These are phyloP conservation scores for Fomes fomentarius DNA, from an alignment of 1,284 basidiomycete species.

Conservation along the genomic window DNA sequence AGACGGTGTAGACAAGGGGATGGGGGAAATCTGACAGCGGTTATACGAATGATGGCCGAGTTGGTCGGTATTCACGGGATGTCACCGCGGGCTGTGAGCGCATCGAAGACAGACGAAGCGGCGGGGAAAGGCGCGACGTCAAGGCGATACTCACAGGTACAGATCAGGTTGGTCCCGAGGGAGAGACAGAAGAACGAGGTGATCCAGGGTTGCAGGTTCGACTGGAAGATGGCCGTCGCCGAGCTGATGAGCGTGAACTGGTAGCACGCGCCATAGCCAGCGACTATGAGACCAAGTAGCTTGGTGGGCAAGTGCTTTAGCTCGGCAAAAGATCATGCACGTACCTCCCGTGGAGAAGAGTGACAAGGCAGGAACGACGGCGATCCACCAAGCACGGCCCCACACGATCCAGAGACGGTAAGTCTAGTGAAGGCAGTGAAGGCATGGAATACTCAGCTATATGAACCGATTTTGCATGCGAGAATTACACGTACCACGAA, in stretches of 20 bases:
- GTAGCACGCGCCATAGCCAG: conserved; percentile 18
- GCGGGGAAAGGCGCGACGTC: neutral
- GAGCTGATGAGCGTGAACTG: conserved; percentile 11
- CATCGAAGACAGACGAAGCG: too few relatives aligned
- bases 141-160: conserved; percentile 11
- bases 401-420: conserved; percentile 21
- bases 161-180: conserved; percentile 16
- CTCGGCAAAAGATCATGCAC: neutral
- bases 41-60: too few relatives aligned
- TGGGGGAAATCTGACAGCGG: neutral
- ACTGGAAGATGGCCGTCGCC: conserved; percentile 12
- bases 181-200: conserved; percentile 19
- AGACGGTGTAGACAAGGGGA: too few relatives aligned
- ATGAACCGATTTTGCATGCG: neutral
- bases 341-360: conserved; percentile 12
- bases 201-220: conserved; percentile 18
- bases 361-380: conserved; percentile 8
- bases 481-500: conserved; percentile 12
- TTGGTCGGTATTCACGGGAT: too few relatives aligned
- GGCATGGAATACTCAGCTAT: neutral
- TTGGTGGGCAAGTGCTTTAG: too few relatives aligned
- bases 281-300: neutral
- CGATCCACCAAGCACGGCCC: conserved; percentile 15
- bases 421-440: neutral
- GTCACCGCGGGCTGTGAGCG: too few relatives aligned